Evolutionary conservation across 2,329 filamentous ascomycete genomes (phyloP).

Genomic region (Scedosporium apiospermum): DNA sequence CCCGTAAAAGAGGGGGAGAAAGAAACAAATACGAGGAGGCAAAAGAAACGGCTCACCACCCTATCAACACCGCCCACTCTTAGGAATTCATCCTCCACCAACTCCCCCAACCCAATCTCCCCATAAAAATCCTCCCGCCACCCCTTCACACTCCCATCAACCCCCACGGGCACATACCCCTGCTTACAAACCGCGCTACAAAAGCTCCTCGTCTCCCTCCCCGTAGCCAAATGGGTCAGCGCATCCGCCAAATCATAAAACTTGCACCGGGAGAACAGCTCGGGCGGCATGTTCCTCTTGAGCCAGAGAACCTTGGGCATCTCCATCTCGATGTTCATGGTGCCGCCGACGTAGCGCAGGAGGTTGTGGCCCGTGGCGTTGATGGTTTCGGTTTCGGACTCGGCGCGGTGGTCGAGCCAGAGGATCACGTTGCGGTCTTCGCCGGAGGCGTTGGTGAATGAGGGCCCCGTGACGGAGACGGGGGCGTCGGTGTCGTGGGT

Average conservation of each 20-base stretch:
- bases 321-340: slow-evolving; percentile 99
- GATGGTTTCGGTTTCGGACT: slow-evolving; percentile 85
- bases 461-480: slow-evolving; percentile 77
- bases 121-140: slow-evolving; percentile 95
- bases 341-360: slow-evolving; percentile 90
- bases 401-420: slow-evolving; percentile 92
- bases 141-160: slow-evolving; percentile 93
- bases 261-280: slow-evolving; percentile 85
- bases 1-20: too few relatives aligned
- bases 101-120: slow-evolving; percentile 75
- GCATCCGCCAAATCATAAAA: slow-evolving; percentile 95
- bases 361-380: slow-evolving; percentile 89
- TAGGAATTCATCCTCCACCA: slow-evolving; percentile 80
- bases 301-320: slow-evolving; percentile 97
- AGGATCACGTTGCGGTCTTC: slow-evolving; percentile 92
- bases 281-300: slow-evolving; percentile 94
- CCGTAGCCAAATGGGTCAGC: slow-evolving; percentile 87
- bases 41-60: slow-evolving; percentile 60
- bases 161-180: slow-evolving; percentile 90
- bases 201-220: slow-evolving; percentile 83
- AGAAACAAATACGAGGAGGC: slow-evolving; percentile 5
- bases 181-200: slow-evolving; percentile 98
- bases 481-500: slow-evolving; percentile 82
- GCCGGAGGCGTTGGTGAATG: slow-evolving; percentile 62
- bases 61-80: slow-evolving; percentile 90